phyloP scores from a whole-genome alignment of 331 rosid genomes.

The Quercus tomentella region DNA sequence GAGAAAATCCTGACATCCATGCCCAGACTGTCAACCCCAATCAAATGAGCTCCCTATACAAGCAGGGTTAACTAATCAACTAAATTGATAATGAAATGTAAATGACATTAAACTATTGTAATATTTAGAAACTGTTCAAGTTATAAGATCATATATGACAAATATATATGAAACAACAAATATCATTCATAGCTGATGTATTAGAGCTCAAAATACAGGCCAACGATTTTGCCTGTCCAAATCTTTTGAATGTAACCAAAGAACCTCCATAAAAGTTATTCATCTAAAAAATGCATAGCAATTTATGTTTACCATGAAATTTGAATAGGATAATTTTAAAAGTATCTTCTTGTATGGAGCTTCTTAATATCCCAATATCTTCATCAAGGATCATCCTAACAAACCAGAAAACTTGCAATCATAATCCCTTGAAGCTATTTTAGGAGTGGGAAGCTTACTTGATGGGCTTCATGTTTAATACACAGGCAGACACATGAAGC shows the following conservation, averaged over 20 bases:
- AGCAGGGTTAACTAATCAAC: slow-evolving; percentile 12
- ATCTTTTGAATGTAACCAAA: too few relatives aligned
- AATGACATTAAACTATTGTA: not conserved
- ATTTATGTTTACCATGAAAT: not conserved
- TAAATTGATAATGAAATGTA: not conserved
- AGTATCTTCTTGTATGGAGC: not conserved
- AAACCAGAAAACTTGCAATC: not conserved
- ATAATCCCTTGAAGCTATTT: not conserved
- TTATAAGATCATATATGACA: not conserved
- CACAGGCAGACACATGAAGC: not conserved
- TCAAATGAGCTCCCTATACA: slow-evolving; percentile 70
- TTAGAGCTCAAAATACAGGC: too few relatives aligned
- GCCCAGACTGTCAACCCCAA: slow-evolving; percentile 92
- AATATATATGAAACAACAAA: too few relatives aligned
- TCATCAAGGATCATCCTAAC: not conserved
- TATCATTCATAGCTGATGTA: too few relatives aligned
- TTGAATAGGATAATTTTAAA: not conserved
- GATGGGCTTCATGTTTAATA: not conserved
- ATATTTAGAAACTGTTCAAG: not conserved
- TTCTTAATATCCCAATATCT: not conserved
- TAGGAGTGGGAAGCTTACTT: not conserved
- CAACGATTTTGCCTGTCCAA: too few relatives aligned
- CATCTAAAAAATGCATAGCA: too few relatives aligned
- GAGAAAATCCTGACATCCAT: slow-evolving; percentile 72
- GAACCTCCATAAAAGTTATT: too few relatives aligned